Evolutionary conservation across 1,284 basidiomycete genomes (phyloP).

Genomic region (Exobasidium cylindrosporum): DNA sequence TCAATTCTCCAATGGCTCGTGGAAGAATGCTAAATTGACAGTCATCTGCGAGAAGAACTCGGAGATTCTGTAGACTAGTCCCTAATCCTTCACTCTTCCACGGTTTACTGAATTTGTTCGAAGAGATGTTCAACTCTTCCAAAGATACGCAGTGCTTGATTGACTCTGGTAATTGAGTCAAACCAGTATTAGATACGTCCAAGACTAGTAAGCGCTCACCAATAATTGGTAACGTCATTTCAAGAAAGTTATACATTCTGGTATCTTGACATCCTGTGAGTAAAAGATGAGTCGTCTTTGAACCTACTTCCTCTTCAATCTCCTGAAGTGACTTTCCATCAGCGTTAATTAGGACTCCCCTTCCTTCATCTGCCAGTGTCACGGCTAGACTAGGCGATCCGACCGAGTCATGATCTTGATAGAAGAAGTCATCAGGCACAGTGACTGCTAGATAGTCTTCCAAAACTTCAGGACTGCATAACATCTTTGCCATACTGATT

Average conservation of each 20-base stretch:
- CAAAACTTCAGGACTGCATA: not conserved
- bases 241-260: conserved; percentile 20
- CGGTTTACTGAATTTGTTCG: conserved; percentile 61
- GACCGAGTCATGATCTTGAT: not conserved
- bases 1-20: conserved; percentile 58
- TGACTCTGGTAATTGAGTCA: conserved; percentile 74
- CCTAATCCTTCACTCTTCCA: not conserved
- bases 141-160: conserved; percentile 73
- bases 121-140: conserved; percentile 90
- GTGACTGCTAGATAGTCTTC: not conserved
- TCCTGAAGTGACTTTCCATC: conserved; percentile 22
- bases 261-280: conserved; percentile 22
- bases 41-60: conserved; percentile 83
- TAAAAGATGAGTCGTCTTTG: conserved; percentile 31
- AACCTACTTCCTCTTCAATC: conserved; percentile 27
- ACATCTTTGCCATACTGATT: not conserved
- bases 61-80: conserved; percentile 58
- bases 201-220: conserved; percentile 39
- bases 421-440: not conserved
- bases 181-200: conserved; percentile 65
- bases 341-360: conserved; percentile 28
- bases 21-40: conserved; percentile 74
- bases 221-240: conserved; percentile 25
- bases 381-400: conserved; percentile 2
- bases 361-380: conserved; percentile 32